Evolutionary conservation across 148 eudicot species (phyloP), one percentile per base, ranked within the genome.

Genomic region (Cornus controversa): DNA sequence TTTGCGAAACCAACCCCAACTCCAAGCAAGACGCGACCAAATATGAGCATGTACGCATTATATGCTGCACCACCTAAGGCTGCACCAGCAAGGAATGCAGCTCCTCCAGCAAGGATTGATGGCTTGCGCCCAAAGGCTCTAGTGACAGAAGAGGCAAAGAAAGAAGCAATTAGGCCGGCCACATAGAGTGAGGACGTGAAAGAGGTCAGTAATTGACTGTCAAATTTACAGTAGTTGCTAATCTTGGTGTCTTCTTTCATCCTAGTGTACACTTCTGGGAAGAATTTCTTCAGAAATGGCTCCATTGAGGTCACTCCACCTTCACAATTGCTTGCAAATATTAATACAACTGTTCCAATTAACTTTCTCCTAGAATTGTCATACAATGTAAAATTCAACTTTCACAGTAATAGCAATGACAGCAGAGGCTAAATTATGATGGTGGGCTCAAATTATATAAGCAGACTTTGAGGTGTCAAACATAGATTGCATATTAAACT

Each of bases 301-400:
- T 79, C 87, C 90, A 90, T 90, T 18, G 92, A 87, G 65, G 88
- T 88, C 75, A 90, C 92, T 65, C 92, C 92, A 77, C 92, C 92
- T 85, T 63, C 73, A 80, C 28, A 68, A 22, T 68, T 6, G 50
- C 27, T 25, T 14, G 15, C 37, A 54, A 66, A 28, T 31, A 7
- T 60, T 27, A 54, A n/a, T 6, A 60, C 2, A 20, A 20, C 45
- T 6, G 45, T 40, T 6, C 8, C 3, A 10, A 2, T 22, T 15
- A 57, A 58, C 2, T 60, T 60, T 60, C 11, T 50, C 50, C 57
- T 11, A 2, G 18, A 16, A 4, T 50, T 13, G 20, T 50, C 14
- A 11, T 50, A 16, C 4, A 50, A 50, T 50, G 57, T 50, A 50
- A 31, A 31, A 50, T 13, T 50, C 57, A 50, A 2, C 5, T 50